Evolutionary conservation across 257 asterid genomes (phyloP), one percentile per base, ranked within the genome.

Genomic region (Fraxinus pennsylvanica): DNA sequence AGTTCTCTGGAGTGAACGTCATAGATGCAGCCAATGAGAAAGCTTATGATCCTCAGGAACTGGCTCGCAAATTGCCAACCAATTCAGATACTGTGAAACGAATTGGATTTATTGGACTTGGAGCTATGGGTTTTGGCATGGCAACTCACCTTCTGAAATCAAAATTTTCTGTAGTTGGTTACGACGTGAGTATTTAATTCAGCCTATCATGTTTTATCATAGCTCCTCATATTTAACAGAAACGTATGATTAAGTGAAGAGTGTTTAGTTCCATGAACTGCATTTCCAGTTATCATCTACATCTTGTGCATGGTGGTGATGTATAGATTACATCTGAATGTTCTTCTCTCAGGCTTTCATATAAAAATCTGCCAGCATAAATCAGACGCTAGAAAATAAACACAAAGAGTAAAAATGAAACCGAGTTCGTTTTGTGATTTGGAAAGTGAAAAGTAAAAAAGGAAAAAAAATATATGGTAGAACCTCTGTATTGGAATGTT

Each of bases 41-140:
- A 84, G 73, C 80, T 84, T 93, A 93, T 83, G 79, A 88, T 72
- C 98, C 99, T 61, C 96, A 90, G 87, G 96, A 90, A 72, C 84
- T 88, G 80, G 97, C 96, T 71, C 66, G 54, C 75, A 88, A 88
- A 81, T 81, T 88, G 80, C 78, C 89, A 82, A 75, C 86, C 71
- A 87, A 88, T 69, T 91, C 97, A 45, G 86, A 89, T 85, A 77
- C 85, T 63, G 89, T 84, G 69, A 87, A 93, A 78, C 84, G 87
- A 78, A 88, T 93, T 50, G 99, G 97, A 83, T 95, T 95, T 84
- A 91, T 95, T 81, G 99, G 99, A 79, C 93, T 95, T 77, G 99
- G 99, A 84, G 98, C 99, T 72, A 95, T 95, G 99, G 99, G 99
- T 79, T 91, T 93, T 86, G 99, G 99, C 89, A 95, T 95, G 98